phyloP scores from a whole-genome alignment of 805 yeast species.

The Suhomyces canberraensis region DNA sequence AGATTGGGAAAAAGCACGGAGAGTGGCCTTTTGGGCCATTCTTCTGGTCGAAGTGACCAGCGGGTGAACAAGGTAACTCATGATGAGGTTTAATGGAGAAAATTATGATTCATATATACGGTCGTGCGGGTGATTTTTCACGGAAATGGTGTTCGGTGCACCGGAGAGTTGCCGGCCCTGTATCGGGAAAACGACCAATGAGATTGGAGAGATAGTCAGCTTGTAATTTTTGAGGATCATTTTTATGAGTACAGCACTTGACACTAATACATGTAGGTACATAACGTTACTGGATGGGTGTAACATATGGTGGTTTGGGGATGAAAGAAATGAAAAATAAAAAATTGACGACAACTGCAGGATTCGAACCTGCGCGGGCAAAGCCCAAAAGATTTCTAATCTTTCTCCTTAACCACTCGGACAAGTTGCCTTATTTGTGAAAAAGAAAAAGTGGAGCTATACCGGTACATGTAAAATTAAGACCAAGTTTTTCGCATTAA shows the following conservation, averaged over 20 bases:
- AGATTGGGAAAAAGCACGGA: constrained; percentile 11
- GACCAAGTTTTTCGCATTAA: too few relatives aligned
- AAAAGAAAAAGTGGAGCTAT: too few relatives aligned
- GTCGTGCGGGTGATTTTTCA: too few relatives aligned
- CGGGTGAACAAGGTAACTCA: constrained; percentile 2
- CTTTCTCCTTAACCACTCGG: constrained; percentile 70
- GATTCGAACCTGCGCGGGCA: constrained; percentile 54
- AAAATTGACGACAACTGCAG: constrained; percentile 64
- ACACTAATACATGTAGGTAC: too few relatives aligned
- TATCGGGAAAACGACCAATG: too few relatives aligned
- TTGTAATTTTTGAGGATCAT: too few relatives aligned
- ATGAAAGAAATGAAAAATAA: constrained; percentile 9
- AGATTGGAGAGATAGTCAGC: too few relatives aligned
- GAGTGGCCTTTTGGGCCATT: background rate
- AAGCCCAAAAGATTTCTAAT: constrained; percentile 38
- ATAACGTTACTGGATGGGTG: too few relatives aligned
- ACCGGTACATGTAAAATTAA: too few relatives aligned
- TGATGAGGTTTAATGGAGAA: background rate
- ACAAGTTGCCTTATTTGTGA: constrained; percentile 34
- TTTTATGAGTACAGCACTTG: too few relatives aligned
- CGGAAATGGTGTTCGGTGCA: background rate
- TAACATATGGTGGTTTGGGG: too few relatives aligned
- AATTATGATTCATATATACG: constrained; percentile 3
- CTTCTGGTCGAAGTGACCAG: background rate
- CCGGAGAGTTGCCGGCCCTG: background rate